phyloP scores from a whole-genome alignment of 257 asterid genomes.

The Solanum habrochaites region DNA sequence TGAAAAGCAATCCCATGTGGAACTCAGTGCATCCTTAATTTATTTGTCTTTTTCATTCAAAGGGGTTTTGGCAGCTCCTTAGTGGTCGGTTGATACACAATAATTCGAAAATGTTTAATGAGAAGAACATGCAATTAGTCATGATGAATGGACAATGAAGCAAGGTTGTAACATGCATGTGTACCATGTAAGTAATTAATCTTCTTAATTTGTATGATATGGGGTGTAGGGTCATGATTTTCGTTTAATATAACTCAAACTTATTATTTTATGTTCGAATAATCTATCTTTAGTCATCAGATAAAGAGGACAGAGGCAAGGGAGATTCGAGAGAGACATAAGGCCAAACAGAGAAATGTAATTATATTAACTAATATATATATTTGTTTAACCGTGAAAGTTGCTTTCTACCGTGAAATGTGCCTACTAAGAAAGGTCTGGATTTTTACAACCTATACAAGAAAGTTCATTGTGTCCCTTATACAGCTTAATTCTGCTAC shows the following conservation, averaged over 20 bases:
- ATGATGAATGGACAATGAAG: neutral
- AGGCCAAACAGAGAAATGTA: too few species aligned
- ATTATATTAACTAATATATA: too few species aligned
- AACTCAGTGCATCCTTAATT: neutral
- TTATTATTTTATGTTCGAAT: neutral
- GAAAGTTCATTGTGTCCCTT: neutral
- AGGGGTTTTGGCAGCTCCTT: neutral
- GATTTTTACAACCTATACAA: neutral
- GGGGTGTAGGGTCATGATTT: neutral
- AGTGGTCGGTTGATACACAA: neutral
- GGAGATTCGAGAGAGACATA: too few species aligned
- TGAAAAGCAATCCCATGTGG: neutral
- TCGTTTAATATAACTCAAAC: neutral
- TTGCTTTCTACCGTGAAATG: neutral
- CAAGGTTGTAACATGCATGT: neutral
- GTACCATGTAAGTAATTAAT: neutral
- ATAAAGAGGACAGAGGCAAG: too few species aligned
- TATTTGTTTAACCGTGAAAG: too few species aligned
- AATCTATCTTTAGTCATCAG: neutral
- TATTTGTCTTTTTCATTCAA: neutral
- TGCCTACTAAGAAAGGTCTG: neutral
- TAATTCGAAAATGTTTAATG: neutral
- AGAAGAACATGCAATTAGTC: neutral
- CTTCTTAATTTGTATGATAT: neutral
- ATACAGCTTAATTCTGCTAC: neutral